phyloP scores from a whole-genome alignment of 1,139 yeast genomes.

The Candida pseudoviswanathii region DNA sequence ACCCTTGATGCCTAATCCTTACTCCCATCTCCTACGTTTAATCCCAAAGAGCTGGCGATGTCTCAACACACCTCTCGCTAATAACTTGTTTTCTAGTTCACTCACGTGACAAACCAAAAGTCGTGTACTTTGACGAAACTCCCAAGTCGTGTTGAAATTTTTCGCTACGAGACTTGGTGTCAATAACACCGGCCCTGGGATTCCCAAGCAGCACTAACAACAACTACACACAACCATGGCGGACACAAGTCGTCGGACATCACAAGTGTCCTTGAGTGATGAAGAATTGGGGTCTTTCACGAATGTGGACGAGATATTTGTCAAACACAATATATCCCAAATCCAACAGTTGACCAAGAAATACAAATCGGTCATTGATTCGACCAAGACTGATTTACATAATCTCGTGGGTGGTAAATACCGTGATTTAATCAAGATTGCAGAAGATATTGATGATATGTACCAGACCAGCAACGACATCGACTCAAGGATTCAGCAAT shows the following conservation, averaged over 20 bases:
- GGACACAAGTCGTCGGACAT: slow-evolving; percentile 1
- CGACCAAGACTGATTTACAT: slow-evolving; percentile 45
- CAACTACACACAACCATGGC: neutral
- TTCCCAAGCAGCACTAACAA: neutral
- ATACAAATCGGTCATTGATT: slow-evolving; percentile 27
- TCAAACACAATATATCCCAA: slow-evolving; percentile 33
- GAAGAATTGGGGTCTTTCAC: slow-evolving; percentile 4
- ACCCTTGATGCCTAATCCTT: too few relatives aligned
- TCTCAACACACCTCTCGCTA: too few relatives aligned
- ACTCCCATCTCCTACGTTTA: too few relatives aligned
- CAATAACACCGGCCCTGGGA: neutral
- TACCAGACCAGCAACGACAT: slow-evolving; percentile 36
- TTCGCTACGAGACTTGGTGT: neutral
- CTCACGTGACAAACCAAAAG: neutral
- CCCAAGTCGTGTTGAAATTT: neutral
- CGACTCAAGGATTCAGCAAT: slow-evolving; percentile 31
- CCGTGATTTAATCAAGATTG: slow-evolving; percentile 66
- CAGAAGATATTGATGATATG: slow-evolving; percentile 67
- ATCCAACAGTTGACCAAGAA: slow-evolving; percentile 35
- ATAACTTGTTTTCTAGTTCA: too few relatives aligned
- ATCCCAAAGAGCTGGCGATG: too few relatives aligned
- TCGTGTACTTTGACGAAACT: neutral
- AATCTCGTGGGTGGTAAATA: slow-evolving; percentile 65
- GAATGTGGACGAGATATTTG: slow-evolving; percentile 39
- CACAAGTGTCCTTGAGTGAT: neutral